These are phyloP conservation scores for Ascochyta fabae DNA, from an alignment of 2,329 filamentous ascomycete species.

Conservation along the genomic window DNA sequence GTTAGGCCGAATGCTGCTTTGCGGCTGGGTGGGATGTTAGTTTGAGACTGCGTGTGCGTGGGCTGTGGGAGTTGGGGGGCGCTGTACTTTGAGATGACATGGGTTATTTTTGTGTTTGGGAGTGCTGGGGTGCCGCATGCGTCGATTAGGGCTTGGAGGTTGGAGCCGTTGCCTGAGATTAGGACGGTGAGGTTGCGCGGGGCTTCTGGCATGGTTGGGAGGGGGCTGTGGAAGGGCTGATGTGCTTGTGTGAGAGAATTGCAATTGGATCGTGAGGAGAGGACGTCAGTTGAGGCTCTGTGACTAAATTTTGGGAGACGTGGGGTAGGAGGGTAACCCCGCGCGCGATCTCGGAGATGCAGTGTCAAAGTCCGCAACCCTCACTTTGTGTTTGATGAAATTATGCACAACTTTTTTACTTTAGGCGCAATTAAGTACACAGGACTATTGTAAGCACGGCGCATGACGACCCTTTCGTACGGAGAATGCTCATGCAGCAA, in stretches of 20 bases:
- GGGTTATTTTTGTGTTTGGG: conserved; percentile 61
- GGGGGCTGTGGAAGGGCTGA: not conserved
- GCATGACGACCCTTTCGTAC: too few species aligned
- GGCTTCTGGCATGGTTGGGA: conserved; percentile 24
- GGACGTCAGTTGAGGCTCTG: not conserved
- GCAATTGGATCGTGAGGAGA: not conserved
- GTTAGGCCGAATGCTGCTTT: conserved; percentile 69
- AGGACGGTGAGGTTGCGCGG: conserved; percentile 67
- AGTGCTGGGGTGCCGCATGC: conserved; percentile 58
- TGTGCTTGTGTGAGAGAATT: not conserved
- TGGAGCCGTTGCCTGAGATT: conserved; percentile 69
- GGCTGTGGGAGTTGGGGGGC: not conserved
- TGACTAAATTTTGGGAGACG: conserved; percentile 27
- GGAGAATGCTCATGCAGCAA: too few species aligned
- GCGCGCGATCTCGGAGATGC: conserved; percentile 19
- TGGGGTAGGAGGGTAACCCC: conserved; percentile 30
- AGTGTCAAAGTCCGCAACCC: conserved; percentile 5
- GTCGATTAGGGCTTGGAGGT: conserved; percentile 79
- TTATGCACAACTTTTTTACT: too few species aligned
- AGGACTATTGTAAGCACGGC: too few species aligned
- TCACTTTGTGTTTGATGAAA: not conserved
- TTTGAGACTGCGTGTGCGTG: not conserved
- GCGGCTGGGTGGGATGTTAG: conserved; percentile 28
- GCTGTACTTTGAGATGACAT: conserved; percentile 63
- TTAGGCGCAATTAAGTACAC: too few species aligned